Conservation (phyloP, 805 yeast genomes). For the Torulaspora indica region DNA sequence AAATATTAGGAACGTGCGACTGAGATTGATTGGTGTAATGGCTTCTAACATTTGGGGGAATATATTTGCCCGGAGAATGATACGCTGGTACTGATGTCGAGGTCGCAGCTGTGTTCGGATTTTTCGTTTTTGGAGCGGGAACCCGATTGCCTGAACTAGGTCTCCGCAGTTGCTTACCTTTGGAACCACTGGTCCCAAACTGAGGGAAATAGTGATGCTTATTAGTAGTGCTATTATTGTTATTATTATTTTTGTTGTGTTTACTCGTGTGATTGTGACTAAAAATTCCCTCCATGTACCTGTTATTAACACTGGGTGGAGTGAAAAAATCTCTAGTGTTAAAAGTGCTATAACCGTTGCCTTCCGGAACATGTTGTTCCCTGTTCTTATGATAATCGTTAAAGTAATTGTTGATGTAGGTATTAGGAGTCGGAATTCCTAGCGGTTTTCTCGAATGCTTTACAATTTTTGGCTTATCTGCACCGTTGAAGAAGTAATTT, state of each 20-base stretch:
- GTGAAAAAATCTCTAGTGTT: slow-evolving; percentile 72
- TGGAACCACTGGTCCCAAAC: slow-evolving; percentile 1
- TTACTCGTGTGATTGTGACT: slow-evolving; percentile 37
- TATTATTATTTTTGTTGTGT: slow-evolving; percentile 14
- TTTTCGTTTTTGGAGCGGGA: slow-evolving; percentile 8
- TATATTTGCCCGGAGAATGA: slow-evolving; percentile 51
- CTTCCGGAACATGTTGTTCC: slow-evolving; percentile 14
- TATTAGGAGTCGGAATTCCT: slow-evolving; percentile 58
- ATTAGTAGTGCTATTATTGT: slow-evolving; percentile 5
- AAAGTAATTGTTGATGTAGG: slow-evolving; percentile 40
- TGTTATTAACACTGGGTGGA: slow-evolving; percentile 67
- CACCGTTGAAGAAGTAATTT: slow-evolving; percentile 19
- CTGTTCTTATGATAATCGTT: slow-evolving; percentile 33
- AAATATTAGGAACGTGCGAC: slow-evolving; percentile 24
- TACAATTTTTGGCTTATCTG: slow-evolving; percentile 28
- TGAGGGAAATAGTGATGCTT: slow-evolving; percentile 16
- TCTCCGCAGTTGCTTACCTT: slow-evolving; percentile 15
- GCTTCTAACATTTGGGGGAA: slow-evolving; percentile 64
- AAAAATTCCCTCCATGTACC: slow-evolving; percentile 62
- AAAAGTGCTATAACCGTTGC: slow-evolving; percentile 32
- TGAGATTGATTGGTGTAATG: slow-evolving; percentile 10
- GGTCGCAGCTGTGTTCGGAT: slow-evolving; percentile 1
- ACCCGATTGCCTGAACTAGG: slow-evolving; percentile 22
- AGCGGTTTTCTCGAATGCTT: slow-evolving; percentile 51
- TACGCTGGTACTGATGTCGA: slow-evolving; percentile 15